Conservation (phyloP, 1,284 basidiomycete species). For the Papiliotrema fonsecae region DNA sequence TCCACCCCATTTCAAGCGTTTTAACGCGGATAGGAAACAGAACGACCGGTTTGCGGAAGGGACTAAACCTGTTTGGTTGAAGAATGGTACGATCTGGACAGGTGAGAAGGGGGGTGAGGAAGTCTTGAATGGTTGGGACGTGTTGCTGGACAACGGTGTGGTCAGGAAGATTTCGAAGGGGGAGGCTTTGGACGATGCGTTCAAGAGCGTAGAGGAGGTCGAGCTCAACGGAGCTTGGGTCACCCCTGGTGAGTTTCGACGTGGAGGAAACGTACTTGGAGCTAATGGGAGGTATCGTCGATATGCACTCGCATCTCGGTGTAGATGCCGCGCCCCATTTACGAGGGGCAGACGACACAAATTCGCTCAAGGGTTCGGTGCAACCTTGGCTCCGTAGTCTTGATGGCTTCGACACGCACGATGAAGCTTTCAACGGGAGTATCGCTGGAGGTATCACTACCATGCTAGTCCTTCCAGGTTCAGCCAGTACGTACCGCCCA, state of each 20-base stretch:
- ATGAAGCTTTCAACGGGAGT: slow-evolving; percentile 46
- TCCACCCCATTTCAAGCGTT: slow-evolving; percentile 38
- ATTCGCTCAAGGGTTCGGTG: slow-evolving; percentile 45
- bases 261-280: background rate
- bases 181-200: slow-evolving; percentile 14
- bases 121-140: slow-evolving; percentile 53
- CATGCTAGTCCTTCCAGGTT: slow-evolving; percentile 52
- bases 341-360: slow-evolving; percentile 50
- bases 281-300: slow-evolving; percentile 54
- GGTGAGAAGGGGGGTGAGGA: slow-evolving; percentile 61
- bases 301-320: slow-evolving; percentile 75
- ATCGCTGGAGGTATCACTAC: slow-evolving; percentile 54
- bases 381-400: slow-evolving; percentile 52
- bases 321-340: slow-evolving; percentile 60
- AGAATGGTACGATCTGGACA: slow-evolving; percentile 75
- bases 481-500: slow-evolving; percentile 15
- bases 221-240: slow-evolving; percentile 51
- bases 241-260: slow-evolving; percentile 42
- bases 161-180: slow-evolving; percentile 45
- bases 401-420: slow-evolving; percentile 54
- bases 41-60: slow-evolving; percentile 69
- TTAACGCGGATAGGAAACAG: slow-evolving; percentile 52
- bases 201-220: slow-evolving; percentile 32
- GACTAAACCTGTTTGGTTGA: slow-evolving; percentile 62
- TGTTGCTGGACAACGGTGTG: slow-evolving; percentile 51